Conservation (phyloP, 805 yeast genomes). For the Tetrapisispora taiwanensis region DNA sequence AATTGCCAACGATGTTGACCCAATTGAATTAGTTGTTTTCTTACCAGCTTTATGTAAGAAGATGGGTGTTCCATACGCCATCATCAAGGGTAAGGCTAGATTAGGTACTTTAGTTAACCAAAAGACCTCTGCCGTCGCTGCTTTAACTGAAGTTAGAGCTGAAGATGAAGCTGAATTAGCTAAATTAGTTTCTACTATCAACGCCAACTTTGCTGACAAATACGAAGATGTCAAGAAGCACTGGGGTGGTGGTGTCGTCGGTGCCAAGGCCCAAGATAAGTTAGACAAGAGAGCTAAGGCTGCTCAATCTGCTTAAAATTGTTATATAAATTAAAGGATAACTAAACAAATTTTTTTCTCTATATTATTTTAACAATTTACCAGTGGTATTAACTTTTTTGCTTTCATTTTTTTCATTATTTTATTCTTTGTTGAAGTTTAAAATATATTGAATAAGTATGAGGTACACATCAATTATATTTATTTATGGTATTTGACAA, state of each 20-base stretch:
- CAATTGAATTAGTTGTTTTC: conserved; percentile 94
- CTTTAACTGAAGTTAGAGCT: conserved; percentile 86
- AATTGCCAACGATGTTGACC: conserved; percentile 98
- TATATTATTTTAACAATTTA: conserved; percentile 3
- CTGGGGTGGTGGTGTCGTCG: conserved; percentile 99
- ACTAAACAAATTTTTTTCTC: neutral
- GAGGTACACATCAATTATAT: neutral
- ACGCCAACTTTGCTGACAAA: conserved; percentile 87
- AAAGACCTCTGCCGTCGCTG: conserved; percentile 96
- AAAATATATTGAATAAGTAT: neutral
- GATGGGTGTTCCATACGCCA: conserved; percentile 99
- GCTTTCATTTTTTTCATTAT: conserved; percentile 2
- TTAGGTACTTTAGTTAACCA: conserved; percentile 95
- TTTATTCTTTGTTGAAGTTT: conserved; percentile 5
- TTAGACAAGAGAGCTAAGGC: conserved; percentile 64
- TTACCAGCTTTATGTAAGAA: conserved; percentile 98
- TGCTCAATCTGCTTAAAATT: conserved; percentile 29
- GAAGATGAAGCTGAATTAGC: conserved; percentile 95
- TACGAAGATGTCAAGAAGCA: conserved; percentile 94
- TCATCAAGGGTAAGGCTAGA: conserved; percentile 97
- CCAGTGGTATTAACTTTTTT: conserved; percentile 3
- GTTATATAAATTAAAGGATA: conserved; percentile 1
- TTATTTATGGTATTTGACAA: neutral
- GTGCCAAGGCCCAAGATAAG: conserved; percentile 86
- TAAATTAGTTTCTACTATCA: conserved; percentile 82